Base-by-base conservation (phyloP, 768 basidiomycete species). In the Pulveroboletus ravenelii region DNA sequence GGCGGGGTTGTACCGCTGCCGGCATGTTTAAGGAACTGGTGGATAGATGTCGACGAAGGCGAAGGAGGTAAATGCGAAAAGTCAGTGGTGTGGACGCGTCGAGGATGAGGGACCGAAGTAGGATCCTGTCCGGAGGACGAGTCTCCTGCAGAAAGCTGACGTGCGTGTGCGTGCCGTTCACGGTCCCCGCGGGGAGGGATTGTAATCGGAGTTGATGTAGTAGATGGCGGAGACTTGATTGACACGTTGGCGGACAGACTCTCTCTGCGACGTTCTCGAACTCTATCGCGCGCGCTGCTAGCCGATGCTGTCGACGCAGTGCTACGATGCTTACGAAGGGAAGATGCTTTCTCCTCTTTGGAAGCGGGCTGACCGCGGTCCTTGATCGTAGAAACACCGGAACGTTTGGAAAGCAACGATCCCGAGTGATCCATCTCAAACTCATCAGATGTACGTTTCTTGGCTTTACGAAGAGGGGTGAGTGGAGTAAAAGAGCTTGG, bases 61-160 rank as follows among this genome's bases (percentile, higher is more conserved):
- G 92, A 93, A 13, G 93, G 89, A 12, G 92, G 92, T 5, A 95
- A 75, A 62, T 90, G 89, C 1, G 93, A 91, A 68, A 90, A 93
- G 66, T 93, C 92, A 7, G 77, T 84, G 43, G 80, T 75, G 48
- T 82, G 82, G 35, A 78, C 78, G 34, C 87, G 84, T 17, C 88
- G 81, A 39, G 79, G 63, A 56, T 68, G 64, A 51, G 70, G 64
- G 42, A 59, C 67, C 48, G 84, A 82, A 51, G 69, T 74, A 10
- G 41, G 55, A 34, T 68, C 68, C 47, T 74, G 75, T 62, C 74
- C 84, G 36, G 82, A 84, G 20, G 78, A 81, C 14, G 79, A 85
- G 41, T 84, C 87, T 45, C 85, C 79, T 0, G 79, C 75, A 15
- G 89, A 90, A 20, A 78, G 69, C 54, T 88, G 88, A 59, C 85